A percentile compares a stretch with the other conserved stretches of the same genome.
Conservation (phyloP, 345 rosid species). For the Brassica juncea region DNA sequence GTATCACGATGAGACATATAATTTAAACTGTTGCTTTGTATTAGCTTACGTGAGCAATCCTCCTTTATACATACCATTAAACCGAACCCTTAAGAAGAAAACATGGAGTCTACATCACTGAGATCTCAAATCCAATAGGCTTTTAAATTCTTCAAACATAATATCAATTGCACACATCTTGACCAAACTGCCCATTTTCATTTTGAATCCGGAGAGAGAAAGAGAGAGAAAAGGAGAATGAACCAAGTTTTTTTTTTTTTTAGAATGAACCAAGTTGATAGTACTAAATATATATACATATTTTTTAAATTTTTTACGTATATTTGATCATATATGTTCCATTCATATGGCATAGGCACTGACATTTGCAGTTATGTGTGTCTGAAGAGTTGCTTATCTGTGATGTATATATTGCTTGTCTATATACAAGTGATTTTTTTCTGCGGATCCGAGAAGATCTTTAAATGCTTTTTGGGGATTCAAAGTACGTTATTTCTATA, state of each 20-base stretch:
- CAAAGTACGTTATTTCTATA: conserved; percentile 58
- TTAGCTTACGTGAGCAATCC: conserved; percentile 2
- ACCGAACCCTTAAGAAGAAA: conserved; percentile 20
- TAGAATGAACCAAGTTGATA: conserved; percentile 23
- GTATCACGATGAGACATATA: not conserved
- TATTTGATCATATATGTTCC: conserved; percentile 10
- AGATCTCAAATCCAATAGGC: conserved; percentile 55
- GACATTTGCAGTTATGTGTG: conserved; percentile 31
- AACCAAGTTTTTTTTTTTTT: conserved; percentile 1
- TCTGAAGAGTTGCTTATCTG: conserved; percentile 45
- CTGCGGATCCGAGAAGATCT: conserved; percentile 66
- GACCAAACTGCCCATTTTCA: conserved; percentile 25
- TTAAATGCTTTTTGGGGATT: conserved; percentile 49
- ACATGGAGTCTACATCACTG: conserved; percentile 45
- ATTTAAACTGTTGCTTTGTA: not conserved
- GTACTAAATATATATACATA: not conserved
- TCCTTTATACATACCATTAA: conserved; percentile 10
- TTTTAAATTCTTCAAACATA: conserved; percentile 43
- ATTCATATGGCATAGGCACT: conserved; percentile 20
- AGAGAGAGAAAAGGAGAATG: not conserved
- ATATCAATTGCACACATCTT: conserved; percentile 27
- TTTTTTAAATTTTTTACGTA: not conserved
- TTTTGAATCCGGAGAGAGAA: conserved; percentile 4
- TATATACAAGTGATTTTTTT: not conserved
- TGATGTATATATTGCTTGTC: conserved; percentile 13